phyloP scores from a whole-genome alignment of 1,284 basidiomycete species.

The Ustilago lituana region DNA sequence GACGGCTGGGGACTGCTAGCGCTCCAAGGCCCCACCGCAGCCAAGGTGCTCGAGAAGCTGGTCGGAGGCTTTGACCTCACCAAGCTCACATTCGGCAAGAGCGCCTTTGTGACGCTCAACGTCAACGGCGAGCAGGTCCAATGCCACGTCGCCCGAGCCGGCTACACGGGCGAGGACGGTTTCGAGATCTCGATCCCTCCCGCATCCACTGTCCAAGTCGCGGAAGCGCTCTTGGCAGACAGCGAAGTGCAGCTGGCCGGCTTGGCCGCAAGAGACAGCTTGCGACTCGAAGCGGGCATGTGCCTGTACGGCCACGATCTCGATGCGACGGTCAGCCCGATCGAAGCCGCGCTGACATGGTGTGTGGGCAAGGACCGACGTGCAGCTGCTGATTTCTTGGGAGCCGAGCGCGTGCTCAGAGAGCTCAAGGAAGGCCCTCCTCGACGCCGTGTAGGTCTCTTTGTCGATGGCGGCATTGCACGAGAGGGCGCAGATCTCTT shows the following conservation, averaged over 20 bases:
- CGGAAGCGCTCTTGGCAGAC: constrained; percentile 74
- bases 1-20: constrained; percentile 89
- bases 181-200: constrained; percentile 96
- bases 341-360: constrained; percentile 89
- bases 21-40: constrained; percentile 88
- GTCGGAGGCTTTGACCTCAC: constrained; percentile 73
- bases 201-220: constrained; percentile 77
- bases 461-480: constrained; percentile 83
- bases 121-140: constrained; percentile 70
- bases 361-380: constrained; percentile 89
- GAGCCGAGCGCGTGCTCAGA: constrained; percentile 78
- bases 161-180: constrained; percentile 98
- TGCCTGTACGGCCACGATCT: constrained; percentile 95
- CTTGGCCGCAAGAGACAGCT: constrained; percentile 89
- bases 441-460: constrained; percentile 82
- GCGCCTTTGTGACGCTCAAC: constrained; percentile 67
- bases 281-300: constrained; percentile 96
- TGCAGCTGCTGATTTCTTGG: constrained; percentile 78
- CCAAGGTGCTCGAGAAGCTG: constrained; percentile 76
- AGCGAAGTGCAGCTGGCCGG: constrained; percentile 84
- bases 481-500: constrained; percentile 85
- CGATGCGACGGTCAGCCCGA: constrained; percentile 83
- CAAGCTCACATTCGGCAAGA: constrained; percentile 64
- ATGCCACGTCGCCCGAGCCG: constrained; percentile 90
- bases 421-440: constrained; percentile 81